These are phyloP conservation scores for Carex littledalei DNA, from an alignment of 176 grass and related monocot species.

Conservation along the genomic window DNA sequence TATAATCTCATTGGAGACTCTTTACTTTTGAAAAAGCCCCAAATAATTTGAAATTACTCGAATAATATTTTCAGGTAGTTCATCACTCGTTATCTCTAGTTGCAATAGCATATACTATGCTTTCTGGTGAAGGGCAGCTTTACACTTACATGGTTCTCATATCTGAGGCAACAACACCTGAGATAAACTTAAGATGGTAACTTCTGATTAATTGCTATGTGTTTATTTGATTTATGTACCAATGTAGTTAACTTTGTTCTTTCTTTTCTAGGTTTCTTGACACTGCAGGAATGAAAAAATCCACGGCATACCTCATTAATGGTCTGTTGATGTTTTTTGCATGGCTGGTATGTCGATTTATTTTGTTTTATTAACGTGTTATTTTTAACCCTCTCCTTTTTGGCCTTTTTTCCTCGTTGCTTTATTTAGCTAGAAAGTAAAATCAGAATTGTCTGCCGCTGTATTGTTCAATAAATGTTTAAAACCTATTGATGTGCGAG, in stretches of 20 bases:
- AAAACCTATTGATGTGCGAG: background rate
- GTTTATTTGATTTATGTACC: constrained; percentile 20
- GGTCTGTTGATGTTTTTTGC: constrained; percentile 76
- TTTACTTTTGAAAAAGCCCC: background rate
- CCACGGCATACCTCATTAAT: constrained; percentile 85
- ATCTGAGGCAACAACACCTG: constrained; percentile 95
- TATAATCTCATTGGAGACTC: constrained; percentile 7
- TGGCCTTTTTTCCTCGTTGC: background rate
- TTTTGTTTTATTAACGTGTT: constrained; percentile 10
- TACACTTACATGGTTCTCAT: constrained; percentile 99
- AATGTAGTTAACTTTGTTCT: constrained; percentile 20
- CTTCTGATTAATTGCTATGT: constrained; percentile 23
- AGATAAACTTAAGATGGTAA: constrained; percentile 97
- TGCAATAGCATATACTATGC: constrained; percentile 62
- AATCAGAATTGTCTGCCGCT: background rate
- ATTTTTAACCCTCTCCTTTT: background rate
- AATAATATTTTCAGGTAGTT: constrained; percentile 55
- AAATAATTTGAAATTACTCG: background rate
- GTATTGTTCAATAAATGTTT: background rate
- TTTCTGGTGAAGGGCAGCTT: constrained; percentile 80
- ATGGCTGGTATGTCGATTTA: constrained; percentile 69
- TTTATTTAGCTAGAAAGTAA: background rate
- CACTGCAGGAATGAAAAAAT: constrained; percentile 88
- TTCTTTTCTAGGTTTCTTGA: constrained; percentile 87
- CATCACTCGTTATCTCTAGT: constrained; percentile 80